phyloP scores from a whole-genome alignment of 2,329 filamentous ascomycete species.

The Epichloe bromicola region DNA sequence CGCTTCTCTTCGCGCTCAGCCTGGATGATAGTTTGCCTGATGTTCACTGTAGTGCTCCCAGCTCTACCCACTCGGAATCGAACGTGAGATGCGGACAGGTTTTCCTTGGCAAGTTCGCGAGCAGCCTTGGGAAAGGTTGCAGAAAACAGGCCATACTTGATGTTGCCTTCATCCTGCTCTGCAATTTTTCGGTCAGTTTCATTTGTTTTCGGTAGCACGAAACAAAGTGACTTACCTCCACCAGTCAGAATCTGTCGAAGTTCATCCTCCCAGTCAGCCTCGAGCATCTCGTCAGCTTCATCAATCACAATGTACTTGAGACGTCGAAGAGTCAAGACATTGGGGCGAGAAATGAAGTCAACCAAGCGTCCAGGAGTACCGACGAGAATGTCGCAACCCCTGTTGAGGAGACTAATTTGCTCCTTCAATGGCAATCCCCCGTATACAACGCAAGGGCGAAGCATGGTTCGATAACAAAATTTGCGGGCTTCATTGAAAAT shows the following conservation, averaged over 20 bases:
- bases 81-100: conserved; percentile 61
- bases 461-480: conserved; percentile 87
- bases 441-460: conserved; percentile 82
- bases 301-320: conserved; percentile 77
- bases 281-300: conserved; percentile 88
- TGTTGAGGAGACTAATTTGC: conserved; percentile 60
- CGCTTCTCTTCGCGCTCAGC: conserved; percentile 56
- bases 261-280: conserved; percentile 63
- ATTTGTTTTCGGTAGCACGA: conserved; percentile 3
- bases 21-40: conserved; percentile 62
- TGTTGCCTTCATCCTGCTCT: conserved; percentile 61
- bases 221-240: conserved; percentile 50
- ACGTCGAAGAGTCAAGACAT: conserved; percentile 58
- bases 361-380: conserved; percentile 76
- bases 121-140: conserved; percentile 81
- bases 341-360: conserved; percentile 65
- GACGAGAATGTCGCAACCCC: conserved; percentile 82
- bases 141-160: conserved; percentile 74
- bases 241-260: conserved; percentile 66
- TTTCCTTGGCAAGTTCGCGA: conserved; percentile 62
- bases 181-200: conserved; percentile 13
- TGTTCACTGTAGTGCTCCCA: conserved; percentile 71
- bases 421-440: conserved; percentile 68
- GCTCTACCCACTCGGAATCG: conserved; percentile 79
- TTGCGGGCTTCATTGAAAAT: conserved; percentile 92